A percentile compares a stretch with the other conserved stretches of the same genome.
These are phyloP conservation scores for Leptographium procerum DNA, from an alignment of 2,329 filamentous ascomycete species.

Conservation along the genomic window DNA sequence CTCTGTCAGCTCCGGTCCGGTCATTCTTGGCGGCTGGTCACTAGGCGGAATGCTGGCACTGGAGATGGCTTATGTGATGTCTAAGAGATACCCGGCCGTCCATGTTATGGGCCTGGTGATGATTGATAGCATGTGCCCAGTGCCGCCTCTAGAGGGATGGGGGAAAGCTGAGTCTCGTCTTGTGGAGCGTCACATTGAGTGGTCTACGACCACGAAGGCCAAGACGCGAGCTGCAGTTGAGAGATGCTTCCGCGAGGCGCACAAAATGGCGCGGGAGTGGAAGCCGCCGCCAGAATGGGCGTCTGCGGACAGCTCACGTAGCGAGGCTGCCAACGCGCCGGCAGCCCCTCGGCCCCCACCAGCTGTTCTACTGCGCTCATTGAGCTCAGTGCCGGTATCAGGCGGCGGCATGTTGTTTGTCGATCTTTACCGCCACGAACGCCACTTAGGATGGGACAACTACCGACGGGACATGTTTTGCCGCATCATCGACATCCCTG, in stretches of 20 bases:
- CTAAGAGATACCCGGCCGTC: slow-evolving; percentile 16
- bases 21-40: slow-evolving; percentile 46
- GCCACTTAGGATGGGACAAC: slow-evolving; percentile 35
- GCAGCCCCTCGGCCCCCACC: slow-evolving; percentile 22
- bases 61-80: slow-evolving; percentile 35
- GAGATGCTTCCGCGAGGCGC: slow-evolving; percentile 30
- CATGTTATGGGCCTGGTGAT: slow-evolving; percentile 38
- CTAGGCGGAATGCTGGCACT: slow-evolving; percentile 40
- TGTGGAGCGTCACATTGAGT: slow-evolving; percentile 16
- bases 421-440: slow-evolving; percentile 31
- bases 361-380: slow-evolving; percentile 34
- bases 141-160: slow-evolving; percentile 5
- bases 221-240: slow-evolving; percentile 19
- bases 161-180: slow-evolving; percentile 14
- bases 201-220: slow-evolving; percentile 16
- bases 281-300: slow-evolving; percentile 19
- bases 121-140: slow-evolving; percentile 36
- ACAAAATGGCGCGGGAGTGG: slow-evolving; percentile 29
- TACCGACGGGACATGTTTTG: slow-evolving; percentile 34
- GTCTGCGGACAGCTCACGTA: neutral
- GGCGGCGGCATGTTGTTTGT: slow-evolving; percentile 20
- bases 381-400: slow-evolving; percentile 24
- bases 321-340: neutral
- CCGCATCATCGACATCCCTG: slow-evolving; percentile 34
- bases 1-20: slow-evolving; percentile 24